Evolutionary conservation across 352 stramenopile species (phyloP).

Genomic region (Phytophthora citrophthora): DNA sequence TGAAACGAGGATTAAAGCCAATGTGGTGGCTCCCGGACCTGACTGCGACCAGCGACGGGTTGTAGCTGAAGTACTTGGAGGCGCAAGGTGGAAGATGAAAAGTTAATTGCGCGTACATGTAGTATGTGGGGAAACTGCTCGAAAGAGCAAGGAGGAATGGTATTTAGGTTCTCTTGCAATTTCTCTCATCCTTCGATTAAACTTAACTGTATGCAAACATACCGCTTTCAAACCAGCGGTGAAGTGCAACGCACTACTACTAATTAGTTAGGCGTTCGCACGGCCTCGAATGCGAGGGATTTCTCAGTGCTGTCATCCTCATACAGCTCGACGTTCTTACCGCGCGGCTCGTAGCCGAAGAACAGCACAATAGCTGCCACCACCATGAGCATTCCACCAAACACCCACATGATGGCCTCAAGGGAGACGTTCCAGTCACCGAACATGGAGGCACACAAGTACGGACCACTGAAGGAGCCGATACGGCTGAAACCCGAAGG

Average conservation of each 20-base stretch:
- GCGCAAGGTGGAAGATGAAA: background rate
- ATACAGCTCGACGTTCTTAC: constrained; percentile 70
- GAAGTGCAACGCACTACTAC: background rate
- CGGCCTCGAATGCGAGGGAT: constrained; percentile 29
- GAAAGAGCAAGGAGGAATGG: constrained; percentile 11
- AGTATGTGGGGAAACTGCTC: too few species aligned
- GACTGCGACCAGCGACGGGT: constrained; percentile 3
- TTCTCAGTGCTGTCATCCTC: constrained; percentile 30
- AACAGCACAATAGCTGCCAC: constrained; percentile 55
- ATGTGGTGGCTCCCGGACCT: constrained; percentile 27
- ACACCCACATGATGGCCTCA: constrained; percentile 76
- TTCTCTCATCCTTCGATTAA: constrained; percentile 3
- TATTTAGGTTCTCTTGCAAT: background rate
- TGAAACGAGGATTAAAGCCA: constrained; percentile 26
- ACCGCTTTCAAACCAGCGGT: constrained; percentile 23
- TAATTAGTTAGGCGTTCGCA: constrained; percentile 32
- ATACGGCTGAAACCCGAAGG: constrained; percentile 72
- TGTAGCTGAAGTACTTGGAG: constrained; percentile 1
- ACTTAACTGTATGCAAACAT: constrained; percentile 20
- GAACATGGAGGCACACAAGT: constrained; percentile 72
- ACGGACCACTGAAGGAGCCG: constrained; percentile 67
- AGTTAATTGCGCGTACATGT: background rate
- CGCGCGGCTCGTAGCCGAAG: constrained; percentile 74
- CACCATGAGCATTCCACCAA: constrained; percentile 65
- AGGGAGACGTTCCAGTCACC: constrained; percentile 58